These are phyloP conservation scores for Teunomyces tritomae DNA, from an alignment of 805 yeast genomes.

Conservation along the genomic window DNA sequence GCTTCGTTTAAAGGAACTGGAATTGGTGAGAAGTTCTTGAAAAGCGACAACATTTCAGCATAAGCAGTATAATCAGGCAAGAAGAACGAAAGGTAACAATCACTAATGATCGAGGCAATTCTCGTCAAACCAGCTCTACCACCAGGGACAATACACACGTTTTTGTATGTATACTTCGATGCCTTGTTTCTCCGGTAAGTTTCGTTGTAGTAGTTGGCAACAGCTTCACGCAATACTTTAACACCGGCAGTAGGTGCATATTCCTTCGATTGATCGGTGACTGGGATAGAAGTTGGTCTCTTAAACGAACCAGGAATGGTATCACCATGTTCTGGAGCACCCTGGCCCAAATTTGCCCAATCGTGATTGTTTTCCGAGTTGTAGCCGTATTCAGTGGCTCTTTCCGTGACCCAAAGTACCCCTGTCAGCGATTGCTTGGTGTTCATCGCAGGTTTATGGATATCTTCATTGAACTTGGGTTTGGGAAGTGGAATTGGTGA, in stretches of 20 bases:
- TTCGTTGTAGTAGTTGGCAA: constrained; percentile 54
- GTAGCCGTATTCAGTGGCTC: constrained; percentile 58
- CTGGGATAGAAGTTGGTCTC: constrained; percentile 47
- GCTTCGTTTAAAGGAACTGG: constrained; percentile 60
- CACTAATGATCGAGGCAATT: constrained; percentile 58
- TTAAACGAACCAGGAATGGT: constrained; percentile 55
- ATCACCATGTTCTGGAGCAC: constrained; percentile 64
- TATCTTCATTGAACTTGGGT: constrained; percentile 42
- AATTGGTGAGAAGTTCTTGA: constrained; percentile 60
- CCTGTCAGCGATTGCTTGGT: constrained; percentile 60
- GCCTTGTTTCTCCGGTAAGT: constrained; percentile 47
- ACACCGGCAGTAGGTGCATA: constrained; percentile 62
- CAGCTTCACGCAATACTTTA: constrained; percentile 52
- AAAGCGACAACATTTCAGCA: constrained; percentile 61
- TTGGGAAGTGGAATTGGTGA: constrained; percentile 51
- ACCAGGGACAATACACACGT: constrained; percentile 63
- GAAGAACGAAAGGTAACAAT: constrained; percentile 58
- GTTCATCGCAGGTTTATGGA: constrained; percentile 57
- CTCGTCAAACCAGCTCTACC: constrained; percentile 63
- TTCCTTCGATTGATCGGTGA: constrained; percentile 50
- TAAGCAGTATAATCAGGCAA: constrained; percentile 65
- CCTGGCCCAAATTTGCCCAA: constrained; percentile 65
- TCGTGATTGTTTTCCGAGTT: constrained; percentile 33
- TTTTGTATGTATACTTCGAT: constrained; percentile 58
- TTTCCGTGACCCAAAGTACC: constrained; percentile 62